A percentile compares a stretch with the other conserved stretches of the same genome.
phyloP scores from a whole-genome alignment of 2,329 filamentous ascomycete species.

The Tolypocladium ovalisporum region DNA sequence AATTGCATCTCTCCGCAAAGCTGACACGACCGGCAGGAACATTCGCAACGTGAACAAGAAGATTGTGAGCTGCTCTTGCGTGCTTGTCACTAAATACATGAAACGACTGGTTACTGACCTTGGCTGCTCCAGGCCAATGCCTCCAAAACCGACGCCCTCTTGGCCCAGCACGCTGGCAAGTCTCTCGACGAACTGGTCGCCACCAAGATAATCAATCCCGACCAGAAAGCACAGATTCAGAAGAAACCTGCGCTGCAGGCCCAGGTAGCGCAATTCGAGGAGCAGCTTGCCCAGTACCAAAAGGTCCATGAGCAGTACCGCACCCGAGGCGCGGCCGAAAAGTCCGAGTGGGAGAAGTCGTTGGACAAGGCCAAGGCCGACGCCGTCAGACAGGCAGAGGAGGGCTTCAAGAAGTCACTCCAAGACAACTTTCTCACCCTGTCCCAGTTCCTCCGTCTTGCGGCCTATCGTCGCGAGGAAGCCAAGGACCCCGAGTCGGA shows the following conservation, averaged over 20 bases:
- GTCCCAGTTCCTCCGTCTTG: conserved; percentile 71
- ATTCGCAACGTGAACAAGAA: conserved; percentile 93
- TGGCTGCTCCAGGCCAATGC: conserved; percentile 45
- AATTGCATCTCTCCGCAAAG: too few species aligned
- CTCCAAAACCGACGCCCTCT: conserved; percentile 59
- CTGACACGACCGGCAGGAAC: conserved; percentile 43
- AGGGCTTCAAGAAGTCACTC: conserved; percentile 40
- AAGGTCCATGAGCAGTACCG: conserved; percentile 67
- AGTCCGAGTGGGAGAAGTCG: conserved; percentile 48
- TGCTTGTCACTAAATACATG: background rate
- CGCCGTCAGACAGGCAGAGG: conserved; percentile 39
- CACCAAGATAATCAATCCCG: conserved; percentile 64
- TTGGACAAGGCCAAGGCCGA: conserved; percentile 46
- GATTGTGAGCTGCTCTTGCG: conserved; percentile 51
- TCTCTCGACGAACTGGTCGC: conserved; percentile 63
- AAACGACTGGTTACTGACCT: background rate
- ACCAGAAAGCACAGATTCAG: conserved; percentile 65
- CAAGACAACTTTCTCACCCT: conserved; percentile 57
- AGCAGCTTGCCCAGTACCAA: conserved; percentile 63
- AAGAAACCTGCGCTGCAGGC: conserved; percentile 66
- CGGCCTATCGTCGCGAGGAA: conserved; percentile 63
- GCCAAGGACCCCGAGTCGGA: conserved; percentile 54
- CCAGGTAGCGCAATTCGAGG: conserved; percentile 59
- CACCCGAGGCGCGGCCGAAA: conserved; percentile 44
- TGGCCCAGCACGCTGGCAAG: conserved; percentile 59